Base-by-base conservation (phyloP, 1,284 basidiomycete species). In the Cutaneotrichosporon cutaneum region DNA sequence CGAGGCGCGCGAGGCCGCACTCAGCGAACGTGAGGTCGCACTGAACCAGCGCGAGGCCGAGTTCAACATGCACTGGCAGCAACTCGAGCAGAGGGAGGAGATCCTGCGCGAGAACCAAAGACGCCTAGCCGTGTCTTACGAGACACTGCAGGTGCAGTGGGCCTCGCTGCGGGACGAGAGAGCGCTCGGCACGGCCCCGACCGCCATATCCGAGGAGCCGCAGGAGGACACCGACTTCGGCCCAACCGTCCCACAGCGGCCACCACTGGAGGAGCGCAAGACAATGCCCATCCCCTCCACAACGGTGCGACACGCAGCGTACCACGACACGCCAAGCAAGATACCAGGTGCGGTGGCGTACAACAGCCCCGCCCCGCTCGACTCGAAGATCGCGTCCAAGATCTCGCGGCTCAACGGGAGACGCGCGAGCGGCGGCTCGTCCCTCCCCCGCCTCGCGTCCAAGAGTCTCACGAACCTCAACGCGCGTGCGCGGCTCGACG, bases 61-160 rank as follows among this genome's bases (percentile, higher is more conserved):
- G 0, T 81, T 91, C 18, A 78, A 82, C 6, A 81, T 82, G 54
- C 82, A 88, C 9, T 89, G 91, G 68, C 84, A 87, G 53, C 87
- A 90, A 70, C 85, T 91, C 32, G 53, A 56, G 11, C 56, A 59
- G 10, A 85, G 85, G 68, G 88, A 87, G 58, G 88, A 90, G 68
- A 87, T 90, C 42, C 83, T 87, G 69, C 82, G 83, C 30, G 86
- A 88, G 16, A 87, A 90, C 51, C 81, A 86, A 58, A 81, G 81
- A 56, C 81, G 89, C 14, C 87, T 91, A 68, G 84, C 85, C 51
- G 86, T 88, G 71, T 83, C 91, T 32, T 85, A 85, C 58, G 85
- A 83, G 56, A 80, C 81, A 5, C 77, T 84, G 27, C 72, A 80
- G n/a, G 63, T 66, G 47, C 78, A 82, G n/a, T 84, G 84, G 73